Evolutionary conservation across 2,329 filamentous ascomycete genomes (phyloP), one percentile per base, ranked within the genome.

Genomic region (Penicillium decumbens): DNA sequence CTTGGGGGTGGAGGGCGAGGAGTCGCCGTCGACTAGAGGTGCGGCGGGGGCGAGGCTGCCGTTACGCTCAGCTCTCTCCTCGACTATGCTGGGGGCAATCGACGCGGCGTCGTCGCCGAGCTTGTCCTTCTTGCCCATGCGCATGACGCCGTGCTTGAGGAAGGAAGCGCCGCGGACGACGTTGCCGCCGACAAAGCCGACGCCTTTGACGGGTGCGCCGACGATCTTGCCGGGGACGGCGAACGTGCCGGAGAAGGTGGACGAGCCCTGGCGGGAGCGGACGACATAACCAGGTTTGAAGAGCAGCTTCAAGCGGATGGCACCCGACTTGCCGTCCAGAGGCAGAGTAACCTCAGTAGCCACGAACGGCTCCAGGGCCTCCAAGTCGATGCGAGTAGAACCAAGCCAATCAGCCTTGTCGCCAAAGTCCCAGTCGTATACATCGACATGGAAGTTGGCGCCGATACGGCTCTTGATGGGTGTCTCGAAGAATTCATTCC

Each of bases 391-490:
- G 4, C 76, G 73, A 0, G 89, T 79, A 51, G 78, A 80, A 39
- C 93, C 93, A n/a, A 98, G 75, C 67, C 87, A 88, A 70, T 98
- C 93, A 1, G 91, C 89, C 71, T 91, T 92, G 69, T 95, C 90
- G 41, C 89, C 92, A 75, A 97, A 95, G 69, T 98, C 93, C 82
- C 92, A 98, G 66, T 98, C 93, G 67, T 85, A 95, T 2, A 97
- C 84, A 48, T 88, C 87, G 63, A 89, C 83, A 28, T 79, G 79
- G 72, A 98, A 93, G 24, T 93, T 82, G 32, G 91, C 87, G 0
- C 80, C 89, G 13, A 90, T 95, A 50, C 93, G 81, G 12, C 90
- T 95, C 15, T 88, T 84, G 45, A 98, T 76, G 1, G 84, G 77
- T 0, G 89, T 79, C 69, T 96, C 91, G 64, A 98, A 98, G 69